Evolutionary conservation across 768 basidiomycete genomes (phyloP), one percentile per base, ranked within the genome.

Genomic region (Clavaria fumosa): DNA sequence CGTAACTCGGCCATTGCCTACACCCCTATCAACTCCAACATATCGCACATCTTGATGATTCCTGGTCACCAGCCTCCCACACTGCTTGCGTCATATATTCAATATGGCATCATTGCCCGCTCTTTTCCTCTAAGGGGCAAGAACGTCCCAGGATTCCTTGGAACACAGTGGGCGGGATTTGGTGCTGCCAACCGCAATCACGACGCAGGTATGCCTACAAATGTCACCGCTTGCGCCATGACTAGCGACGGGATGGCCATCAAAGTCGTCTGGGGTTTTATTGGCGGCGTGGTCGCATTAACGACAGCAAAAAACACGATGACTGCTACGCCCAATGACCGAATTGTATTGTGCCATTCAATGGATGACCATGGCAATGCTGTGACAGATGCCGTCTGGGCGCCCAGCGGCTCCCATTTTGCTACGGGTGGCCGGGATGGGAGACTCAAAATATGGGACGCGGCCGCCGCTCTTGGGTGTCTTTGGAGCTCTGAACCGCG

Each of bases 211-310:
- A 78, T 84, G 43, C 64, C 69, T 1, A 78, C 80, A 2, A 64
- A 82, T 36, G 64, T 83, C 7, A 70, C 75, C 10, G 52, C 63
- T 0, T 78, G 75, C 42, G 56, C 62, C 3, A 55, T 84, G 17
- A 47, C 66, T 12, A 75, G 79, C 0, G 69, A 72, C 18, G 76
- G 78, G 3, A 69, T 70, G 4, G 74, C 75, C 1, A 81, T 70
- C 7, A 72, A 70, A 38, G 62, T 81, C 9, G 57, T 72, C 4
- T 88, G 84, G 85, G 85, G 83, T 3, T 78, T 72, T 47, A 58
- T 63, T 18, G 70, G 66, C 34, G 85, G 84, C 20, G 72, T 75
- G 38, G 66, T 89, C 5, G 66, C 73, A 0, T 60, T 82, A 21
- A 71, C 75, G 31, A 61, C 62, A 4, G 72, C 72, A 0, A 59